A percentile compares a stretch with the other conserved stretches of the same genome.
Conservation (phyloP, 169 alveolate species). For the Cryptosporidium xiaoi region DNA sequence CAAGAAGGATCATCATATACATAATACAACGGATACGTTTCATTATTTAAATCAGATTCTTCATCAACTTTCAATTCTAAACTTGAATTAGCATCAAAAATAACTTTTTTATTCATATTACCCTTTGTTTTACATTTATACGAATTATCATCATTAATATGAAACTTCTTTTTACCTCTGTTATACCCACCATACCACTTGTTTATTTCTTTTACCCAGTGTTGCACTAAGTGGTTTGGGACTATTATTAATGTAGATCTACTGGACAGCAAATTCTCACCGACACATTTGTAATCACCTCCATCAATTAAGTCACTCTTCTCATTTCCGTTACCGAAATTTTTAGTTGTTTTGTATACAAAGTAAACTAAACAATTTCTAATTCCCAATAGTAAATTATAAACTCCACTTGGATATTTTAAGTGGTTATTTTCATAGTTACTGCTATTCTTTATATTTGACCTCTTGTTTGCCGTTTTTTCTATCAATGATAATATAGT, state of each 20-base stretch:
- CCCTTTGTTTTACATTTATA: background rate
- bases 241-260: constrained; percentile 49
- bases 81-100: background rate
- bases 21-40: background rate
- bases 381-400: background rate
- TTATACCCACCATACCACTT: constrained; percentile 35
- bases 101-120: background rate
- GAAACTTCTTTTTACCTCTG: background rate
- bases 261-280: background rate
- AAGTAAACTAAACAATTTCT: background rate
- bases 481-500: constrained; percentile 38
- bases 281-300: background rate
- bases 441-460: background rate
- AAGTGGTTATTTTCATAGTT: background rate
- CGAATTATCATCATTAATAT: background rate
- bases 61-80: background rate
- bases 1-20: constrained; percentile 52
- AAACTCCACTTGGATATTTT: constrained; percentile 47
- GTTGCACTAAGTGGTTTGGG: constrained; percentile 63
- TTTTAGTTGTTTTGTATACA: background rate
- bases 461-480: constrained; percentile 7
- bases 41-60: background rate
- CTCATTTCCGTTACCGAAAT: background rate
- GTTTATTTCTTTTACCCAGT: constrained; percentile 48
- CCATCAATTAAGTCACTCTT: background rate